Evolutionary conservation across 768 basidiomycete species (phyloP), one percentile per base, ranked within the genome.

Genomic region (Mycena latifolia): DNA sequence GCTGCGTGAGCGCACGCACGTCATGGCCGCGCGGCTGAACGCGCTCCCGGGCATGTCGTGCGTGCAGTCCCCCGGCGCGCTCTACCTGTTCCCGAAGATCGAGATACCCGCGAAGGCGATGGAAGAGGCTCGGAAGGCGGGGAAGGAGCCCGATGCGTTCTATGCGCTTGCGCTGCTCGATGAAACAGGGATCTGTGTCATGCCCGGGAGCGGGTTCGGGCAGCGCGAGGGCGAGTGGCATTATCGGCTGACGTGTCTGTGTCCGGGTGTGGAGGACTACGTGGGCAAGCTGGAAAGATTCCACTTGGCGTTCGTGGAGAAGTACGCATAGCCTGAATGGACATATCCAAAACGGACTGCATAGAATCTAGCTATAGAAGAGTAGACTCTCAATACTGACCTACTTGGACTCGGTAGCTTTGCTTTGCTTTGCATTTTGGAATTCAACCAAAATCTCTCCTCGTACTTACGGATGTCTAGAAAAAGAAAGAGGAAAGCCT

Each of bases 201-300:
- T 98, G 6, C 94, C 96, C 7, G 97, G 97, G 0, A 91, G 89
- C 52, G 97, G 97, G 1, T 99, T 99, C 76, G 96, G 96, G 6
- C 96, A 98, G 82, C 91, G 86, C 78, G 89, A 92, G 54, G 95
- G 92, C 27, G 92, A 96, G 73, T 90, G 89, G 79, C 97, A 99
- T 79, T 92, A 98, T 75, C 82, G 97, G 39, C 79, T 98, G 76
- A 99, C 98, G 10, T 98, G 97, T 72, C 80, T 99, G 69, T 98
- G 96, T 73, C 96, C 95, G 3, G 95, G 94, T 43, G 94, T 95
- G 20, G 96, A 97, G 48, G 95, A 96, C 72, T 98, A 96, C 75
- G 92, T 97, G 11, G 84, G 85, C 35, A 91, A 93, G 73, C 82
- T 98, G 51, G 95, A 95, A 80, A 66, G 68, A 10, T 82, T 79